Evolutionary conservation across 208 protist genomes (phyloP), one percentile per base, ranked within the genome.

Genomic region (Trypanosoma scelopori): DNA sequence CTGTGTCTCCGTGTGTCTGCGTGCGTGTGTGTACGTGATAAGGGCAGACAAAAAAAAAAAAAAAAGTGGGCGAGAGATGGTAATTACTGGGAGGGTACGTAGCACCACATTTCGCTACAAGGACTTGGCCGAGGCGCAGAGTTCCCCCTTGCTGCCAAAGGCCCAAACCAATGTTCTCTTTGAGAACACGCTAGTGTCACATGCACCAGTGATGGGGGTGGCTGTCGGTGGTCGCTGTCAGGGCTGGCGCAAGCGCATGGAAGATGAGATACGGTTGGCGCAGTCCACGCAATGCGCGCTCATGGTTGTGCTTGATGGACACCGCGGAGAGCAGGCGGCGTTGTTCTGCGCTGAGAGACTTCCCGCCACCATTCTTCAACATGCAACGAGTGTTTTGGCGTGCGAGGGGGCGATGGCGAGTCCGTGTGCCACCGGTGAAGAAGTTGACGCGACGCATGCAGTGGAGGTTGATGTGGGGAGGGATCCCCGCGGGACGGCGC

Each of bases 161-260:
- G 46, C 71, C 13, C 15, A 23, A 9, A 28, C 12, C 32, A 18
- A 13, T 12, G 39, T 50, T 25, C 3, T 23, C n/a, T 63, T 50
- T 52, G 41, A 63, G n/a, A 22, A 27, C 5, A 41, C 39, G 11
- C 46, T 63, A 12, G 35, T 27, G 18, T 25, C 43, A 28, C 5
- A n/a, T 25, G 5, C 28, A 5, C 23, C 47, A 12, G 1, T 57
- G n/a, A 39, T 48, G 30, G 47, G 4, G 23, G 22, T 71, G 32
- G 39, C 43, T 16, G 71, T 73, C 1, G 66, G 35, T 22, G 71
- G 73, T 32, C 50, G 43, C 22, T 79, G 81, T 43, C 81, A 86
- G 61, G 81, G 78, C 1, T 86, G 71, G 67, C 73, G 81, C 22
- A 57, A 69, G 23, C 49, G 35, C 6, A 86, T 86, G 81, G 77